phyloP scores from a whole-genome alignment of 2,329 filamentous ascomycete species.

The Didymella pinodella region DNA sequence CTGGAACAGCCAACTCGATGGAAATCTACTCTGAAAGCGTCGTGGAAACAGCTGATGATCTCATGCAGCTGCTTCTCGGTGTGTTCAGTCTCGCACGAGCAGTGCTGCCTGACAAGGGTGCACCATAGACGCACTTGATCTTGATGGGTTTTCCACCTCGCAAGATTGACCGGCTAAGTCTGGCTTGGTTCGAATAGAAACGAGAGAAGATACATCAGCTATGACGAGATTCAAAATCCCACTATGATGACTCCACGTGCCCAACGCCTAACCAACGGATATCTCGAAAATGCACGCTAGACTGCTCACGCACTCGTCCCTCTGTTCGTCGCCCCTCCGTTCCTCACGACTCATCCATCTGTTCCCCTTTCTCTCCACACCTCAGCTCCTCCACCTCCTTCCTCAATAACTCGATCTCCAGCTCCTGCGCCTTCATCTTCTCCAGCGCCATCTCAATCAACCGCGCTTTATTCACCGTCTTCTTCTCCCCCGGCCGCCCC shows the following conservation, averaged over 20 bases:
- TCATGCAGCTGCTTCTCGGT: neutral
- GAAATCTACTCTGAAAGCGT: too few species aligned
- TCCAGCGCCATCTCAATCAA: conserved; percentile 45
- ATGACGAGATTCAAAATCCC: neutral
- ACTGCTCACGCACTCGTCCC: neutral
- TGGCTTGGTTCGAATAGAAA: neutral
- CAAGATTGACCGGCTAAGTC: neutral
- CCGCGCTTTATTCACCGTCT: conserved; percentile 42
- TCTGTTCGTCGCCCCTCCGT: neutral
- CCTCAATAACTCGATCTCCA: conserved; percentile 39
- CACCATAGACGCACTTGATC: neutral
- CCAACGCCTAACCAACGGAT: conserved; percentile 22
- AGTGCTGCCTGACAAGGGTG: neutral
- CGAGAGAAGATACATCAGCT: neutral
- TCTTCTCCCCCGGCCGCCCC: conserved; percentile 30
- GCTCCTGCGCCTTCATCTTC: conserved; percentile 42
- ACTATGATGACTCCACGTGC: neutral
- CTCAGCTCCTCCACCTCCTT: conserved; percentile 36
- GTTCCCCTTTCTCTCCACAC: conserved; percentile 18
- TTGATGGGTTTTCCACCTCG: too few species aligned
- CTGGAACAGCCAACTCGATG: neutral
- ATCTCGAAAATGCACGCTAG: conserved; percentile 22
- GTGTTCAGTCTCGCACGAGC: neutral
- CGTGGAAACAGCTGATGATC: neutral
- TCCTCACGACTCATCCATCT: conserved; percentile 37